Base-by-base conservation (phyloP, 2,329 filamentous ascomycete genomes). In the Epichloe typhina region DNA sequence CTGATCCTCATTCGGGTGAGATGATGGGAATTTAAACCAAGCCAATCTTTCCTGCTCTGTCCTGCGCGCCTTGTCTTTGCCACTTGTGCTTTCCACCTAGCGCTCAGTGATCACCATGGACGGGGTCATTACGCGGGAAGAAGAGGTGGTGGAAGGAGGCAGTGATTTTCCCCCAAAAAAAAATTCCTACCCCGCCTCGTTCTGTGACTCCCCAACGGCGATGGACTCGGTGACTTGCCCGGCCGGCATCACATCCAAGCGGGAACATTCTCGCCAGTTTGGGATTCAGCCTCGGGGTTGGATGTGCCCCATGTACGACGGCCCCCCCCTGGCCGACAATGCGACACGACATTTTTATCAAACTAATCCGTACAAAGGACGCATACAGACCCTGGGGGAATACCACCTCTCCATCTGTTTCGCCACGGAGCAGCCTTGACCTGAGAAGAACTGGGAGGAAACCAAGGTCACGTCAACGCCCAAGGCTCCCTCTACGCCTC, bases 171-270 rank as follows among this genome's bases (percentile, higher is more conserved):
- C 58, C 77, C 17, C 1, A 17, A 17, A 17, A 81, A 57, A 1
- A 23, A 23, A 75, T 7, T 6, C 81, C 56, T 81, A 79, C 63
- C 77, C 77, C 21, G 21, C 21, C 21, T 23, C 21, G 5, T 6
- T 23, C 5, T 23, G 21, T 23, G 21, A 6, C 21, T 17, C 5
- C 21, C 21, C 21, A 23, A 23, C 5, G 21, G 72, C 38, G 75
- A 80, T 57, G 79, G 82, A 48, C 70, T 79, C 56, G 80, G 82
- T 11, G 77, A 83, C 55, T 66, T 86, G 17, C 72, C 71, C 6
- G 82, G 82, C n/a, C 5, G 21, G 21, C 21, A 79, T 85, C 51
- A 75, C 76, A 23, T 5, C 21, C 21, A 23, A 23, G 21, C 23
- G 2, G 23, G 0, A 7, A 7, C 6, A 26, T 5, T 5, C 23